These are phyloP conservation scores for Ophiostoma tasmaniense DNA, from an alignment of 2,329 filamentous ascomycete genomes.

Conservation along the genomic window DNA sequence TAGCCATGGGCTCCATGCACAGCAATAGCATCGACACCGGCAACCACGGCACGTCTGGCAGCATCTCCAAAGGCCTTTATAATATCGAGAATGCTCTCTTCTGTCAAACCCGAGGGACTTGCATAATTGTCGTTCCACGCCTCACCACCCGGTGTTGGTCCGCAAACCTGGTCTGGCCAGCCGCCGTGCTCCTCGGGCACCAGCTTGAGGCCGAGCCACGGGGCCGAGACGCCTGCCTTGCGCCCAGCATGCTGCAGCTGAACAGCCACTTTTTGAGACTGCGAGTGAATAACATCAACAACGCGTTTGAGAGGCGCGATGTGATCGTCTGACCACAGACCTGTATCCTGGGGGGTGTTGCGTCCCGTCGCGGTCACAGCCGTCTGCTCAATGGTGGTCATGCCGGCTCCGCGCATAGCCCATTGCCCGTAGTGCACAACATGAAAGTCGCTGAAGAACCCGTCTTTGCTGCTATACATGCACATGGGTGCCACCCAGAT, in stretches of 20 bases:
- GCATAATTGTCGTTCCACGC: conserved; percentile 9
- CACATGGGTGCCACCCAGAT: conserved; percentile 41
- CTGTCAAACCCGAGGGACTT: conserved; percentile 29
- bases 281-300: conserved; percentile 45
- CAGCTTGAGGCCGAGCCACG: conserved; percentile 43
- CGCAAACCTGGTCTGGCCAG: conserved; percentile 36
- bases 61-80: conserved; percentile 48
- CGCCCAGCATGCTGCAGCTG: conserved; percentile 63
- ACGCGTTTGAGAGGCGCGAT: conserved; percentile 29
- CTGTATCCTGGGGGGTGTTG: conserved; percentile 30
- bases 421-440: conserved; percentile 29
- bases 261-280: conserved; percentile 1
- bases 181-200: conserved; percentile 34
- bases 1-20: conserved; percentile 77
- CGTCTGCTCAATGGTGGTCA: not conserved
- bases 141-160: conserved; percentile 25
- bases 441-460: conserved; percentile 37
- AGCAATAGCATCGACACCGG: conserved; percentile 60
- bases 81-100: not conserved
- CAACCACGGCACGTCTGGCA: conserved; percentile 46
- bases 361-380: conserved; percentile 23
- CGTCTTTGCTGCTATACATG: conserved; percentile 37
- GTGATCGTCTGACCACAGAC: conserved; percentile 32
- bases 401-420: conserved; percentile 19
- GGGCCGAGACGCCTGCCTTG: conserved; percentile 43